Percentiles rank a stretch among this genome's conserved stretches.
Conservation (phyloP, 441 rosid genomes). For the Arabidopsis hybrid region DNA sequence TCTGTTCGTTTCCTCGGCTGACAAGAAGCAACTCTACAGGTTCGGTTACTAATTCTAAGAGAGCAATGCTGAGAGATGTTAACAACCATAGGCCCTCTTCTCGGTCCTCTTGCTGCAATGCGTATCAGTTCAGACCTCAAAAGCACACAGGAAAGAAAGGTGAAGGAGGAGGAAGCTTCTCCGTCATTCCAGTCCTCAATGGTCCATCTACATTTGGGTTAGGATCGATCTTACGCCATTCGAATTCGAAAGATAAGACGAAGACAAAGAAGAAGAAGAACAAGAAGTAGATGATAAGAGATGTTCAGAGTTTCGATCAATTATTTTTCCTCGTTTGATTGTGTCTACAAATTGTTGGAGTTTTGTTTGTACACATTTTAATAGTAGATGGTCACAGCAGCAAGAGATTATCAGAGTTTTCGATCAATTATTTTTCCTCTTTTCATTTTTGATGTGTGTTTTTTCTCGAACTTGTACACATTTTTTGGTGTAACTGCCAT, state of each 20-base stretch:
- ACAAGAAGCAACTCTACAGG: conserved; percentile 79
- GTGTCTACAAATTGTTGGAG: conserved; percentile 24
- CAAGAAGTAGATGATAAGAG: conserved; percentile 33
- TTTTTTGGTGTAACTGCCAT: conserved; percentile 17
- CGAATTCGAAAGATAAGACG: conserved; percentile 28
- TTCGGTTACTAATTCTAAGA: conserved; percentile 51
- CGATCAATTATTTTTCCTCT: neutral
- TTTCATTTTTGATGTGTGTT: conserved; percentile 13
- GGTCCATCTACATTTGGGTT: conserved; percentile 38
- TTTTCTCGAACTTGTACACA: neutral
- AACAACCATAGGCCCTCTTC: conserved; percentile 45
- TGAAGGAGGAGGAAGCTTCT: conserved; percentile 49
- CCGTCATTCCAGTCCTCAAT: conserved; percentile 55
- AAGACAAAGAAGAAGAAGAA: conserved; percentile 34
- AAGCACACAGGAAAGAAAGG: conserved; percentile 54
- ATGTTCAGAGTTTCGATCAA: conserved; percentile 7
- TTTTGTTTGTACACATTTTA: neutral
- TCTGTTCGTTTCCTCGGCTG: conserved; percentile 65
- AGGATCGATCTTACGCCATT: conserved; percentile 41
- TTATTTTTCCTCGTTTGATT: neutral
- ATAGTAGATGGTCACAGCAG: conserved; percentile 29
- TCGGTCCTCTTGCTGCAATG: conserved; percentile 37
- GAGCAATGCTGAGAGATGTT: conserved; percentile 44
- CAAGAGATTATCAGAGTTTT: conserved; percentile 1
- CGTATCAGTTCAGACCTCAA: conserved; percentile 52